Evolutionary conservation across 495 filamentous ascomycete genomes (phyloP), one percentile per base, ranked within the genome.

Genomic region (Trichoderma asperelloides): DNA sequence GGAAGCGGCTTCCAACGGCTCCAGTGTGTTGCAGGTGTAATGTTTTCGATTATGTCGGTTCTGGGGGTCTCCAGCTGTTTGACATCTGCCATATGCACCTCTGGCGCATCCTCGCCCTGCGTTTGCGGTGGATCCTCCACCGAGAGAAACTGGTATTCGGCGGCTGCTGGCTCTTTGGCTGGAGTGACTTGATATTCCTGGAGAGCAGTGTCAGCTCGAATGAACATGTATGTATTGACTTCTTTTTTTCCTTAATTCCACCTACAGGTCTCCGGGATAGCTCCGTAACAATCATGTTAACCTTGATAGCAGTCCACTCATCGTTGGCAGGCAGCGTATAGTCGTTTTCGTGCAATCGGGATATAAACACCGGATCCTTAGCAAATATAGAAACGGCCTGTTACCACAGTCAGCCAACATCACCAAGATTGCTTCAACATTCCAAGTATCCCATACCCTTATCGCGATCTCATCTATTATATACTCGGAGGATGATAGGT

Each of bases 391-490:
- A 60, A 60, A 60, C 55, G 16, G 55, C 55, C 55, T 60, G 27
- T 30, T 13, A 5, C 27, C 23, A 28, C 9, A 1, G 27, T 60
- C 13, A 60, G 25, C 25, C 21, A 21, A 12, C 23, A 16, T 16
- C 23, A 3, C 28, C 23, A 60, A 60, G 25, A 30, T 9, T 15
- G n/a, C 11, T 30, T 13, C 23, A 30, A 4, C 2, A 12, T 25
- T 28, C 16, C 8, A 30, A 28, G 30, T 30, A 15, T 15, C 1
- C 5, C 64, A 33, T 47, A 65, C 64, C 5, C n/a, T 65, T 8
- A 49, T 41, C 0, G 73, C 73, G 3, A 76, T 69, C 30, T 64
- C 70, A 45, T 75, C 72, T 3, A 75, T 43, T 55, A 73, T 66
- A 57, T 71, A 76, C 4, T 71, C 18, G 8, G 64, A 65, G n/a